These are phyloP conservation scores for Coemansia furcata DNA, from an alignment of 192 early-diverging fungal species.

Conservation along the genomic window DNA sequence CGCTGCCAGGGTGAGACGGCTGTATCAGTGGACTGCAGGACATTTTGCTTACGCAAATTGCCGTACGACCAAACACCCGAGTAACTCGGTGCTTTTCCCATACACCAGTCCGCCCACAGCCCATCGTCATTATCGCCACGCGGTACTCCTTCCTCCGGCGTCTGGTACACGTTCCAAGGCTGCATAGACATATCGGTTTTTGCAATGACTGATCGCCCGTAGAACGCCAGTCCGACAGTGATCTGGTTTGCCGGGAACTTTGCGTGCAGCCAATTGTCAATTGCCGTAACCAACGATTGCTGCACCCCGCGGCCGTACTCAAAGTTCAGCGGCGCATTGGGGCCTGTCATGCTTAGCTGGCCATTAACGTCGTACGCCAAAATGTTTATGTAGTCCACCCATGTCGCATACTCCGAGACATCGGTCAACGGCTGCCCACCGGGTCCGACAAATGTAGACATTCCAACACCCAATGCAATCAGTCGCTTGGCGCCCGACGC, in stretches of 20 bases:
- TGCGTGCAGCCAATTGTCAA: slow-evolving; percentile 57
- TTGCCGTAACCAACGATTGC: slow-evolving; percentile 48
- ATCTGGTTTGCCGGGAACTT: slow-evolving; percentile 60
- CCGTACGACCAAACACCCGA: slow-evolving; percentile 62
- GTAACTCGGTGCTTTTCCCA: slow-evolving; percentile 13
- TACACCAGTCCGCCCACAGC: slow-evolving; percentile 39
- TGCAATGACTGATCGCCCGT: slow-evolving; percentile 52
- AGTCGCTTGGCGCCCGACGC: slow-evolving; percentile 45
- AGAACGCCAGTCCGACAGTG: slow-evolving; percentile 59
- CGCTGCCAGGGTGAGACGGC: slow-evolving; percentile 54
- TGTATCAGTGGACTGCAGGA: slow-evolving; percentile 30
- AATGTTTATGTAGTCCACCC: slow-evolving; percentile 66
- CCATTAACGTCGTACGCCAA: slow-evolving; percentile 67
- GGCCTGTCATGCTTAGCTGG: slow-evolving; percentile 56
- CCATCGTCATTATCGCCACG: slow-evolving; percentile 56
- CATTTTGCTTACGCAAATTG: slow-evolving; percentile 53
- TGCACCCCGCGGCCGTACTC: slow-evolving; percentile 23
- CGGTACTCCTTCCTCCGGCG: slow-evolving; percentile 34
- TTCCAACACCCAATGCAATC: slow-evolving; percentile 63
- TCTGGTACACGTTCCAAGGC: slow-evolving; percentile 38
- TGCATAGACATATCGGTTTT: slow-evolving; percentile 27
- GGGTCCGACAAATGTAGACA: slow-evolving; percentile 57
- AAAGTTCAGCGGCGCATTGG: slow-evolving; percentile 59
- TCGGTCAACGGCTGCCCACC: slow-evolving; percentile 51
- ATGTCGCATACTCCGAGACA: slow-evolving; percentile 58